Evolutionary conservation across 176 grass and related monocot genomes (phyloP).

Genomic region (Aegilops tauschii): DNA sequence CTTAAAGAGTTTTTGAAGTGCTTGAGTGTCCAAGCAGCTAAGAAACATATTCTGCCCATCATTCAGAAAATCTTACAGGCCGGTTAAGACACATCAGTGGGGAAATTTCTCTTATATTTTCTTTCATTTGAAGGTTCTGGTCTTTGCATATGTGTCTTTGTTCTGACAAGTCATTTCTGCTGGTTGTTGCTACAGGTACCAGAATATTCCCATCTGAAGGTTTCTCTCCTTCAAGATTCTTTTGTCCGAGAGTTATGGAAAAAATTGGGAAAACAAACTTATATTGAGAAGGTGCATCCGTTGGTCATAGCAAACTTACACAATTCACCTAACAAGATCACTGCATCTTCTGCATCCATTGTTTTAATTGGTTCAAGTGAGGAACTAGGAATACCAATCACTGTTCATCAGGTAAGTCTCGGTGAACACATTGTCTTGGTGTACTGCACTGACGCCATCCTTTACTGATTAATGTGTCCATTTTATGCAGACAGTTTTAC

Average conservation of each 20-base stretch:
- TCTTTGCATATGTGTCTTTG: constrained; percentile 8
- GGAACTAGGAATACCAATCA: constrained; percentile 93
- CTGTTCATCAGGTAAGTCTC: constrained; percentile 79
- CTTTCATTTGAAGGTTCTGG: constrained; percentile 24
- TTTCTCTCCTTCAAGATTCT: constrained; percentile 88
- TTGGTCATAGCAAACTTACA: constrained; percentile 73
- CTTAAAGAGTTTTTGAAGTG: constrained; percentile 82
- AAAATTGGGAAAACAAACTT: constrained; percentile 78
- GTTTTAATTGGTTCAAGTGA: constrained; percentile 91
- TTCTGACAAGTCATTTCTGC: constrained; percentile 34
- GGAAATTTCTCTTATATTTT: constrained; percentile 28
- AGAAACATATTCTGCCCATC: constrained; percentile 62
- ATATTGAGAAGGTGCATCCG: constrained; percentile 83
- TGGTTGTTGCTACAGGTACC: constrained; percentile 51
- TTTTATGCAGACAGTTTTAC: constrained; percentile 75
- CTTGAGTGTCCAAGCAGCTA: constrained; percentile 61
- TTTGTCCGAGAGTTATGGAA: constrained; percentile 90
- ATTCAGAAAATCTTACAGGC: constrained; percentile 99
- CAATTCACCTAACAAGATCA: constrained; percentile 79
- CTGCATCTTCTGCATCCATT: constrained; percentile 67
- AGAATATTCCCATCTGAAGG: constrained; percentile 89
- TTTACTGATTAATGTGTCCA: constrained; percentile 31
- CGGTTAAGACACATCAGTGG: constrained; percentile 54
- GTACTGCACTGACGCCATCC: background rate
- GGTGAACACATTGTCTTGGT: constrained; percentile 5